phyloP scores from a whole-genome alignment of 1,284 basidiomycete species.

The Fomitopsis pinicola region DNA sequence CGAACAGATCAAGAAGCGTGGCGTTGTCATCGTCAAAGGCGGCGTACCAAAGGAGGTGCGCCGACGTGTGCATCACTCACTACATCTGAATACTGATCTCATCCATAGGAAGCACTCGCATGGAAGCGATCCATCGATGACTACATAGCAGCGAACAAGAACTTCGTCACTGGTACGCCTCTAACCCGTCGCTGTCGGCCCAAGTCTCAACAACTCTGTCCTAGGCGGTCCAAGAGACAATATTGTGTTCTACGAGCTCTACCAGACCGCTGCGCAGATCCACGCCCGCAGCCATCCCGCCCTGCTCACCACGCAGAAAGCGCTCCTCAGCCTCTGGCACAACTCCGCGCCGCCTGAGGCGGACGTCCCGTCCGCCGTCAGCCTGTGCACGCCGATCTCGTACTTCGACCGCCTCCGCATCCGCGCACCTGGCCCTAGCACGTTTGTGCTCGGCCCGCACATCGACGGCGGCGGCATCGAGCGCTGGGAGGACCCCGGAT shows the following conservation, averaged over 20 bases:
- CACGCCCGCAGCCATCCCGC: constrained; percentile 50
- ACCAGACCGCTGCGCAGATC: constrained; percentile 61
- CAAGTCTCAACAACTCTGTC: too few relatives aligned
- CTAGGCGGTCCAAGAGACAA: constrained; percentile 63
- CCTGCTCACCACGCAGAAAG: constrained; percentile 46
- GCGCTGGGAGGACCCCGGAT: constrained; percentile 72
- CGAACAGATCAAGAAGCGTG: constrained; percentile 47
- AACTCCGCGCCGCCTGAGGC: constrained; percentile 31
- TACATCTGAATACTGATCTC: not conserved
- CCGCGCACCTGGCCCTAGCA: constrained; percentile 64
- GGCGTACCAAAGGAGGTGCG: constrained; percentile 50
- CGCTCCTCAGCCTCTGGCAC: constrained; percentile 61
- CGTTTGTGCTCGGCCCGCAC: constrained; percentile 65
- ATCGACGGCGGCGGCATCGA: constrained; percentile 76
- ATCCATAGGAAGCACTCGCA: constrained; percentile 45
- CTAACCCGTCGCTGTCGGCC: not conserved
- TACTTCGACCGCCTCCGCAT: constrained; percentile 80
- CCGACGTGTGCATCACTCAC: constrained; percentile 5
- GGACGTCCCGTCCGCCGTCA: constrained; percentile 35
- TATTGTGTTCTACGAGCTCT: constrained; percentile 72
- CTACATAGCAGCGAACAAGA: constrained; percentile 51
- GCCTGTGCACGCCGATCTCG: constrained; percentile 55
- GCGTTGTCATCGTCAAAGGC: constrained; percentile 57
- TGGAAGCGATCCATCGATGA: constrained; percentile 59
- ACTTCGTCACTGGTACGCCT: constrained; percentile 39